Evolutionary conservation across 805 yeast genomes (phyloP).

Genomic region (Candida incommunis): DNA sequence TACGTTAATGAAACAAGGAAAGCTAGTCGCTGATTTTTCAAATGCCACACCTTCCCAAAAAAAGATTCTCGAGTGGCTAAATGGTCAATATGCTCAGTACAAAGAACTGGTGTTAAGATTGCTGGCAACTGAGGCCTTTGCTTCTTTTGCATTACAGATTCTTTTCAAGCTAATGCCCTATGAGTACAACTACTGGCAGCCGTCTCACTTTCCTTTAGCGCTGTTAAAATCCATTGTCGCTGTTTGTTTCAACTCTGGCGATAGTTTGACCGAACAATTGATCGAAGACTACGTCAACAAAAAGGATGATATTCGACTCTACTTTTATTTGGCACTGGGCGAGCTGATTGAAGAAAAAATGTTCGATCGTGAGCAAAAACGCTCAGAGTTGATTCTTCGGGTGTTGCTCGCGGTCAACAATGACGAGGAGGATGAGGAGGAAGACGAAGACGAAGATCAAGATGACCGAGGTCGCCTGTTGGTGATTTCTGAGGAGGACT

Average conservation of each 20-base stretch:
- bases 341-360: conserved; percentile 31
- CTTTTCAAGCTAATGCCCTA: conserved; percentile 23
- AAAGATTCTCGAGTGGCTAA: conserved; percentile 48
- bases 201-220: neutral
- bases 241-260: neutral
- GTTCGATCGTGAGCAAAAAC: conserved; percentile 24
- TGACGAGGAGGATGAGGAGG: conserved; percentile 7
- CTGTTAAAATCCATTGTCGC: conserved; percentile 2
- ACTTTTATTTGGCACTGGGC: neutral
- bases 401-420: conserved; percentile 3
- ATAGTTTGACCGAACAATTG: conserved; percentile 8
- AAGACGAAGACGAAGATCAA: conserved; percentile 6
- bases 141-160: conserved; percentile 20
- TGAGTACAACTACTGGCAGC: neutral
- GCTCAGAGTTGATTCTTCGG: conserved; percentile 18
- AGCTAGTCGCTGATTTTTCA: conserved; percentile 19
- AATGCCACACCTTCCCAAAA: conserved; percentile 30
- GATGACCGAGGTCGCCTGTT: no score
- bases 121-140: conserved; percentile 7
- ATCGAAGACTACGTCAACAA: conserved; percentile 6
- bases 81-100: conserved; percentile 40
- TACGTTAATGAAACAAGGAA: conserved; percentile 28
- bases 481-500: conserved; percentile 1
- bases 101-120: conserved; percentile 26
- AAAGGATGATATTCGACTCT: conserved; percentile 39